phyloP scores from a whole-genome alignment of 2,329 filamentous ascomycete genomes.

The Xylaria sp. region DNA sequence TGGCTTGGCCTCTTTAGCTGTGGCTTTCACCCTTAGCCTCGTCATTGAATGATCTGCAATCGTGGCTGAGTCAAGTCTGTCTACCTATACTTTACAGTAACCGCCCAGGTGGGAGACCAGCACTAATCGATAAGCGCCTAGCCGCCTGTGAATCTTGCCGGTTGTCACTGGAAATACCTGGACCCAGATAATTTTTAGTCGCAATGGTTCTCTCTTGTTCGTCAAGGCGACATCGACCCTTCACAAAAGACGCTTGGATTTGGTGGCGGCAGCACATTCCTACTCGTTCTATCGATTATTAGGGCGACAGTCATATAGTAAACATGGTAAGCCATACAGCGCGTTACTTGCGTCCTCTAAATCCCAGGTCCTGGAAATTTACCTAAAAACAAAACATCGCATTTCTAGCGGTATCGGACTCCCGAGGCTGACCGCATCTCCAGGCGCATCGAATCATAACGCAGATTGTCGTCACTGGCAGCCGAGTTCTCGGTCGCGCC shows the following conservation, averaged over 20 bases:
- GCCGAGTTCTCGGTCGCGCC: slow-evolving; percentile 89
- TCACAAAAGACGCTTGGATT: too few relatives aligned
- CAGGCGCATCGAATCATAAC: slow-evolving; percentile 95
- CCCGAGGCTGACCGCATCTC: slow-evolving; percentile 13
- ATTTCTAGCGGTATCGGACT: neutral
- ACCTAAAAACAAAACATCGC: neutral
- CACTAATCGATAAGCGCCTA: slow-evolving; percentile 20
- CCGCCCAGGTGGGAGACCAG: neutral
- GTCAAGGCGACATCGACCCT: slow-evolving; percentile 11
- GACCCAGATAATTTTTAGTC: slow-evolving; percentile 32
- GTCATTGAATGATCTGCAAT: neutral
- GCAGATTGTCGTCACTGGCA: slow-evolving; percentile 88
- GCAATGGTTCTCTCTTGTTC: slow-evolving; percentile 30
- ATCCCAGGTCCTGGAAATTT: neutral
- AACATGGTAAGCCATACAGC: slow-evolving; percentile 24
- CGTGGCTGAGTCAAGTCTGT: neutral
- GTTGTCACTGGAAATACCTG: slow-evolving; percentile 14
- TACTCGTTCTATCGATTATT: too few relatives aligned
- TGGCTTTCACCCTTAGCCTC: slow-evolving; percentile 1
- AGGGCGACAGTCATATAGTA: neutral
- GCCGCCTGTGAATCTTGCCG: neutral
- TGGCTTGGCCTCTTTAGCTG: neutral
- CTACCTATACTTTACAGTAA: too few relatives aligned
- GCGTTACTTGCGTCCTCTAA: neutral
- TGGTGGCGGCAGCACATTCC: too few relatives aligned